These are phyloP conservation scores for Cylindrotheca fusiformis DNA, from an alignment of 108 stramenopile genomes.

Conservation along the genomic window DNA sequence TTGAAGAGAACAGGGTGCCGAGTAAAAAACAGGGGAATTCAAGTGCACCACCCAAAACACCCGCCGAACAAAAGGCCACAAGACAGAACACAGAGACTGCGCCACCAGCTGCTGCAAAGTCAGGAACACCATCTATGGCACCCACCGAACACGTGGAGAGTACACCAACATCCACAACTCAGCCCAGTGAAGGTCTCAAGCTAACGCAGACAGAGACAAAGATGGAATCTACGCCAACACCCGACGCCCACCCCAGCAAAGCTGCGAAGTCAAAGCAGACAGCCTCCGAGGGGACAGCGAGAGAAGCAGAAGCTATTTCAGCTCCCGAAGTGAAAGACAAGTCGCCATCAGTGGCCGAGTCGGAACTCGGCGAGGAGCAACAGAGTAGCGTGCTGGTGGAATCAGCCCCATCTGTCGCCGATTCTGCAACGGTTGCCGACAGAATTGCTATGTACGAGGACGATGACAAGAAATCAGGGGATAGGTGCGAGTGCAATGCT, in stretches of 20 bases:
- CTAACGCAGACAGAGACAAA: neutral
- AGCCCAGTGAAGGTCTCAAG: neutral
- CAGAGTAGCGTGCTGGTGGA: neutral
- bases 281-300: neutral
- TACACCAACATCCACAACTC: neutral
- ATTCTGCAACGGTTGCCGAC: neutral
- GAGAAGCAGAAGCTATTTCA: neutral
- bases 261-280: neutral
- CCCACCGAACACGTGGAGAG: neutral
- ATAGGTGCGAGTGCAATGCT: slow-evolving; percentile 6
- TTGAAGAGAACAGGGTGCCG: neutral
- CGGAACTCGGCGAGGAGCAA: neutral
- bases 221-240: neutral
- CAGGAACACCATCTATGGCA: neutral
- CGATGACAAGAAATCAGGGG: slow-evolving; percentile 6
- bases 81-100: neutral
- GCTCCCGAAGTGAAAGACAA: neutral
- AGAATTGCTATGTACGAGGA: slow-evolving; percentile 5
- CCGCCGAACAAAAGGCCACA: too few relatives aligned
- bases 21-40: neutral
- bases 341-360: neutral
- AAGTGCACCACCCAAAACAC: neutral
- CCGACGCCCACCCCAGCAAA: neutral
- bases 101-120: neutral
- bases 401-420: neutral